phyloP scores from a whole-genome alignment of 768 basidiomycete species.

The Lactifluus piperatus region DNA sequence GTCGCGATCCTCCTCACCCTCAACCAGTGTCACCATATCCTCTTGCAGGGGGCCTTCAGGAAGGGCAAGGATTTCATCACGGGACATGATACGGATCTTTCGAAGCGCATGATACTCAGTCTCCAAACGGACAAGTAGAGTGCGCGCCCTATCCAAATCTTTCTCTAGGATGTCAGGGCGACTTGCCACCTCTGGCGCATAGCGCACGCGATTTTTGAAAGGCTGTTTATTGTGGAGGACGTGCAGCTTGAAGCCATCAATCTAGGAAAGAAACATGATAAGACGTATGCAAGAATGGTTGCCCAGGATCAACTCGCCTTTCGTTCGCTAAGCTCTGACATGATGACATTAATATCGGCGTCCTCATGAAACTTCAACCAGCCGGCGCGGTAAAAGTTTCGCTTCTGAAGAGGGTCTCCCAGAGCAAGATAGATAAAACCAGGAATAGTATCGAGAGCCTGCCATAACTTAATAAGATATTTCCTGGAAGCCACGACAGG shows the following conservation, averaged over 20 bases:
- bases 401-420: conserved; percentile 87
- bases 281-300: not conserved
- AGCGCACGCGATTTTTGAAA: conserved; percentile 68
- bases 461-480: conserved; percentile 13
- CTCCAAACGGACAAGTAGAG: conserved; percentile 67
- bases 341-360: conserved; percentile 67
- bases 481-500: conserved; percentile 7
- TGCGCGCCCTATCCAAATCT: conserved; percentile 70
- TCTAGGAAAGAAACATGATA: conserved; percentile 36
- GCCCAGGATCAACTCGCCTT: conserved; percentile 44
- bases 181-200: conserved; percentile 75
- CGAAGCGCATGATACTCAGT: conserved; percentile 52
- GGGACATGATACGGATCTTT: conserved; percentile 27
- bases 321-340: conserved; percentile 70
- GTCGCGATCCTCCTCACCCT: conserved; percentile 30
- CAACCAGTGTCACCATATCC: conserved; percentile 19
- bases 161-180: conserved; percentile 71
- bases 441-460: conserved; percentile 70
- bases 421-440: conserved; percentile 87
- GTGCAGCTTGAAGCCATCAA: conserved; percentile 92
- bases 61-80: conserved; percentile 16
- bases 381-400: conserved; percentile 89
- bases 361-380: conserved; percentile 87
- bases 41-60: conserved; percentile 19
- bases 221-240: conserved; percentile 75